Evolutionary conservation across 1,284 basidiomycete genomes (phyloP), one percentile per base, ranked within the genome.

Genomic region (Malassezia obtusa): DNA sequence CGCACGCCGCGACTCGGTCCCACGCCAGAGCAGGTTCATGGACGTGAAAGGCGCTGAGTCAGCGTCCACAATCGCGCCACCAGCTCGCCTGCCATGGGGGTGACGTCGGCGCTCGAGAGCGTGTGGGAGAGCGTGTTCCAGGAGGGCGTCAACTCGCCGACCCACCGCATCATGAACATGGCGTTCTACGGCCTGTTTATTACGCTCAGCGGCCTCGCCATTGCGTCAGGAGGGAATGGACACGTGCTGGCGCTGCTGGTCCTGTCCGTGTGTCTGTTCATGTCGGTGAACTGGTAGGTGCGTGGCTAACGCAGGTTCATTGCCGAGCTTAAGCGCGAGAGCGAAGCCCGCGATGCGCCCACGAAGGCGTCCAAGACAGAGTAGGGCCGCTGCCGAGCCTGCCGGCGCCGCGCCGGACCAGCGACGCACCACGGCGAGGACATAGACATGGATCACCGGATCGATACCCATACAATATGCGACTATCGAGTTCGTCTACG

Each of bases 161-260:
- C 64, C 45, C 63, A 66, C 35, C 43, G 50, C 3, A 50, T 67
- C 39, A 77, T 76, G 75, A 69, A 71, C 52, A 59, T 59, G 32
- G 68, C 71, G 28, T 77, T 77, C 64, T 71, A 72, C 57, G 74
- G 63, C 6, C 68, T 77, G 17, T 73, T 76, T 25, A 38, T 65
- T 17, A 70, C 69, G 14, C 62, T 77, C 14, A 40, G 57, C 36
- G 62, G 54, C 8, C 62, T 77, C 32, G 44, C 71, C 14, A 48
- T 70, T 31, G 52, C 71, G 12, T 73, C 76, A 0, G 50, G 63
- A 1, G 70, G 66, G 24, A 76, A 75, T 46, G 35, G 61, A 10
- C 76, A 77, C 47, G 74, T 77, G 14, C 45, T 75, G 15, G 68
- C 67, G 1, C 58, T 77, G 0, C 52, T 76, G 7, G 49, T 57